Base-by-base conservation (phyloP, 2,329 filamentous ascomycete genomes). In the Neonectria hederae region DNA sequence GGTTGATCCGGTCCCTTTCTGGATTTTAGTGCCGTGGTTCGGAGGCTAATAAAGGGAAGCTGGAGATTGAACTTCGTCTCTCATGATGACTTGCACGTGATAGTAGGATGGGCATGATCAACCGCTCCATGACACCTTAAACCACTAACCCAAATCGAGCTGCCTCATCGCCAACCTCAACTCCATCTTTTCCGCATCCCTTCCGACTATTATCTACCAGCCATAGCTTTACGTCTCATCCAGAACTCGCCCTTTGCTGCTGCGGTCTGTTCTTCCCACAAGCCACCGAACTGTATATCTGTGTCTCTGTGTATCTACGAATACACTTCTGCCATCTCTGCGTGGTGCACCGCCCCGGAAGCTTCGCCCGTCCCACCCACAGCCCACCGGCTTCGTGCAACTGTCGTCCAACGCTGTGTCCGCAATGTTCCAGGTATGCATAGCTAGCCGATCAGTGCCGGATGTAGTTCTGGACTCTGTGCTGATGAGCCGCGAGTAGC, bases 401-500 rank as follows among this genome's bases (percentile, higher is more conserved):
- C 55, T 58, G 19, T 32, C 22, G 40, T 49, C 35, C 28, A 52
- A 26, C 45, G 46, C 42, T 43, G 54, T 46, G 45, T 21, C 63
- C 56, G 58, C 54, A 56, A 74, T 74, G 72, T 74, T 74, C 61
- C 72, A 74, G 70, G 72, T 74, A 28, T 10, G 28, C 7, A 28
- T 28, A 52, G 17, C 72, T 73, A 46, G 30, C 40, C 52, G 14
- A 40, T 1, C 35, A 28, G 46, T n/a, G 45, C 40, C 45, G 21
- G 22, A 38, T 13, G 40, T n/a, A 22, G 19, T 40, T 28, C 35
- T 14, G 5, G n/a, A n/a, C 38, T 52, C 19, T 7, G 21, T 62
- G 22, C 72, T 73, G 43, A 74, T 32, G 5, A 17, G 22, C 30
- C 22, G 40, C 38, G 17, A 22, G 19, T 73, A 89, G 87, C 85